Conservation (phyloP, 2,329 filamentous ascomycete species). For the Rhinocladiella similis region DNA sequence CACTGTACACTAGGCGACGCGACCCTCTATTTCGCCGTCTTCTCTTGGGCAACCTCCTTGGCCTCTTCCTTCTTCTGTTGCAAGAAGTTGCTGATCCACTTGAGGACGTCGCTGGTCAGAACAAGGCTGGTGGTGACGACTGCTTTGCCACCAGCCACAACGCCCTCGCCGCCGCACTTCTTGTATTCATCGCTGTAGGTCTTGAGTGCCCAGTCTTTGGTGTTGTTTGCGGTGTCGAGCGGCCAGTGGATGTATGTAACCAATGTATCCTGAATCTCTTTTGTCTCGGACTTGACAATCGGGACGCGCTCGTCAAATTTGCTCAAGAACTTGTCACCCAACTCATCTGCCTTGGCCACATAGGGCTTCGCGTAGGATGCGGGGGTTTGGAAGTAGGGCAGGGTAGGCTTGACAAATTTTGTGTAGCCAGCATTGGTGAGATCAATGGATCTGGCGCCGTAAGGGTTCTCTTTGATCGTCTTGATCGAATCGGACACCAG, state of each 20-base stretch:
- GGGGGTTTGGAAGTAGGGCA: slow-evolving; percentile 76
- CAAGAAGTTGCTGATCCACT: slow-evolving; percentile 61
- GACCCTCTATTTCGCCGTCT: slow-evolving; percentile 20
- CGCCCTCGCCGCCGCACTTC: slow-evolving; percentile 54
- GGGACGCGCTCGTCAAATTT: slow-evolving; percentile 72
- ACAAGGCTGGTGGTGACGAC: slow-evolving; percentile 66
- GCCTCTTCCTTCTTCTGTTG: slow-evolving; percentile 63
- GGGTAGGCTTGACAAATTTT: slow-evolving; percentile 72
- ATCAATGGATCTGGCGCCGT: slow-evolving; percentile 79
- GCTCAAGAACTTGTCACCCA: slow-evolving; percentile 71
- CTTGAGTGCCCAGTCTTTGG: slow-evolving; percentile 47
- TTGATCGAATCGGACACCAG: slow-evolving; percentile 75
- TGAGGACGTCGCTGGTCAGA: slow-evolving; percentile 64
- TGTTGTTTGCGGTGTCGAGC: slow-evolving; percentile 61
- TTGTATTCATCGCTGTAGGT: slow-evolving; percentile 48
- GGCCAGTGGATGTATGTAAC: slow-evolving; percentile 63
- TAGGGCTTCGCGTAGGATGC: slow-evolving; percentile 84
- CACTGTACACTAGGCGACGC: background rate
- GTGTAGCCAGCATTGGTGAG: slow-evolving; percentile 74
- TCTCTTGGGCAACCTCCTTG: slow-evolving; percentile 46
- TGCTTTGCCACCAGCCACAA: slow-evolving; percentile 70
- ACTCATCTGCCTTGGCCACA: slow-evolving; percentile 74
- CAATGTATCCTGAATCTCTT: slow-evolving; percentile 66
- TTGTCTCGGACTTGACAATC: slow-evolving; percentile 72
- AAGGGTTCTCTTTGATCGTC: slow-evolving; percentile 77